Base-by-base conservation (phyloP, 306 rosid genomes). In the Abrus precatorius region DNA sequence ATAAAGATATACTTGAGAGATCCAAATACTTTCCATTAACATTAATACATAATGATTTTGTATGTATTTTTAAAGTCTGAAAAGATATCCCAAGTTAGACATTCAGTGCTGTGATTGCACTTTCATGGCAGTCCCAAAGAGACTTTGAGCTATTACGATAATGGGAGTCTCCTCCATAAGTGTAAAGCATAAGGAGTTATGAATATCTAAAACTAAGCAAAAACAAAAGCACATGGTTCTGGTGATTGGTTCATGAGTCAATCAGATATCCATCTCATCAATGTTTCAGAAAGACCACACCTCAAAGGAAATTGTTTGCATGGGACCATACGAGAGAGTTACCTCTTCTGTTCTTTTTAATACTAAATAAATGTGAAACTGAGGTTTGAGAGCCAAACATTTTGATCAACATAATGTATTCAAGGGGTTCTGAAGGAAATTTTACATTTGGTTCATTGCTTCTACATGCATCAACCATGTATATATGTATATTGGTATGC, bases 161-260 rank as follows among this genome's bases (percentile, higher is more conserved):
- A 55, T 55, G 62, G 7, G 34, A 55, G 13, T 36, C 69, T 38
- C 69, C n/a, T 38, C 69, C 12, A 36, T 63, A 6, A 36, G 69
- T 34, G 44, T 33, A 60, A 10, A 29, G 9, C 27, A 62, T 34
- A n/a, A 34, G 47, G 47, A 62, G 5, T 34, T 61, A 61, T 61
- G 69, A 4, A 13, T 6, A 47, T 5, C 60, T 14, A n/a, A 61
- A 12, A 12, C 47, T 62, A 54, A 5, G 20, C 6, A 55, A 55
- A 13, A 63, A 63, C 48, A 63, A 7, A 63, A 63, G 33, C 48
- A 63, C 56, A 52, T 8, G 9, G 30, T 9, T 6, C 13, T 64
- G 70, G 49, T 5, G 4, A 6, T 64, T 64, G 70, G 49, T 64
- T 49, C 70, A 64, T 63, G 27, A 64, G 2, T 13, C 49, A 64